Evolutionary conservation across 352 stramenopile species (phyloP).

Genomic region (Phytopythium litorale): DNA sequence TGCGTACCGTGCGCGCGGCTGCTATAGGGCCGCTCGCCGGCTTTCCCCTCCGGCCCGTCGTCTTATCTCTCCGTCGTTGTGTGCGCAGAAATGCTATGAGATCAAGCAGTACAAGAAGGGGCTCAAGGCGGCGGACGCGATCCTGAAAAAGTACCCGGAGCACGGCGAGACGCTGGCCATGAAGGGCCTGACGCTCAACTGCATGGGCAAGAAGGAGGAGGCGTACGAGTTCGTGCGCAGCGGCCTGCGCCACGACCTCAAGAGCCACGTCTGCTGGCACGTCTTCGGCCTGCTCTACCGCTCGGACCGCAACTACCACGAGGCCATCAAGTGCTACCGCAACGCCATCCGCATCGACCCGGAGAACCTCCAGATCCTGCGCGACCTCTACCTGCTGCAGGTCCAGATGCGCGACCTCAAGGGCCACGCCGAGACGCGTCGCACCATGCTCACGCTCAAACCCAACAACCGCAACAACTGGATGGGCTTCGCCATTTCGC

Average conservation of each 20-base stretch:
- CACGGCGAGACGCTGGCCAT: conserved; percentile 98
- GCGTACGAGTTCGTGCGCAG: conserved; percentile 96
- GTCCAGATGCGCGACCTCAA: conserved; percentile 89
- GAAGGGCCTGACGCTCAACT: conserved; percentile 97
- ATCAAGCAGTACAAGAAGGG: conserved; percentile 99
- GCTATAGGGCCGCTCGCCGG: not conserved
- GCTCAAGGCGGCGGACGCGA: conserved; percentile 92
- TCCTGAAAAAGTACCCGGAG: conserved; percentile 97
- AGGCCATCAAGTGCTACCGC: conserved; percentile 99
- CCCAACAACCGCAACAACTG: conserved; percentile 95
- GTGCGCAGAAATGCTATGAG: conserved; percentile 94
- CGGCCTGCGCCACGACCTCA: conserved; percentile 91
- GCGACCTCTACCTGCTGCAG: conserved; percentile 95
- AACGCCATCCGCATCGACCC: conserved; percentile 95
- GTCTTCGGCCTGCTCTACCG: conserved; percentile 97
- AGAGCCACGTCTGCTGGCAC: conserved; percentile 98
- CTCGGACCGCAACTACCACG: conserved; percentile 95
- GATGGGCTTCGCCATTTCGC: conserved; percentile 95
- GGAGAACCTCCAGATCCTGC: conserved; percentile 97
- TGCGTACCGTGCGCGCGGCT: conserved; percentile 29
- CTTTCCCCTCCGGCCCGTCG: not conserved
- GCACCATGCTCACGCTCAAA: conserved; percentile 92
- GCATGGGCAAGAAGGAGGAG: conserved; percentile 93
- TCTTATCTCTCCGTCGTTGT: not conserved
- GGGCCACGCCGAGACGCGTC: conserved; percentile 93